Conservation (phyloP, 352 stramenopile species). For the Aphanomyces astaci region DNA sequence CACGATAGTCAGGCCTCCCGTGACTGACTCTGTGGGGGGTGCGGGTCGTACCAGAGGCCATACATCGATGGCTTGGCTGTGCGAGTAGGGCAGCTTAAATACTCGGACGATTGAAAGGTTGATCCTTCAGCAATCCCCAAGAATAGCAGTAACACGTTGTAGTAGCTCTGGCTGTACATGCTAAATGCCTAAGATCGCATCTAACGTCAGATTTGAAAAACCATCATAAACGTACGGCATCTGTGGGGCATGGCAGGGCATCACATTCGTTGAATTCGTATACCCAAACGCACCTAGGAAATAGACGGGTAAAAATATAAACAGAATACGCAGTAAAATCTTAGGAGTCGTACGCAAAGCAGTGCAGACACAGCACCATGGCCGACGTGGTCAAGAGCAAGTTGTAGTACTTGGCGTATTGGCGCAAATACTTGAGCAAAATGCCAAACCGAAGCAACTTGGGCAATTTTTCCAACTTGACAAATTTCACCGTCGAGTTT, state of each 20-base stretch:
- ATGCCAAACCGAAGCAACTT: slow-evolving; percentile 66
- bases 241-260: not conserved
- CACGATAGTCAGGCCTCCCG: too few relatives aligned
- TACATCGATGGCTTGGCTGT: not conserved
- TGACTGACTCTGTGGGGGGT: too few relatives aligned
- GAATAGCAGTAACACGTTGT: slow-evolving; percentile 11
- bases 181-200: slow-evolving; percentile 11
- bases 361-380: slow-evolving; percentile 52
- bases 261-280: slow-evolving; percentile 63
- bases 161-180: slow-evolving; percentile 13
- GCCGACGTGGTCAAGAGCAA: slow-evolving; percentile 54
- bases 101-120: not conserved
- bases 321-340: not conserved
- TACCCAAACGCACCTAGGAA: slow-evolving; percentile 49
- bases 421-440: slow-evolving; percentile 63
- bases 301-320: not conserved
- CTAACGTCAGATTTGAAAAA: too few relatives aligned
- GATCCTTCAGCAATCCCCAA: slow-evolving; percentile 7
- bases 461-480: slow-evolving; percentile 75
- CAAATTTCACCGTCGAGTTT: slow-evolving; percentile 51
- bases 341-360: slow-evolving; percentile 42
- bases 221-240: not conserved
- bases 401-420: slow-evolving; percentile 82
- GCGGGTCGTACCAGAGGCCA: not conserved
- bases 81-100: not conserved